Evolutionary conservation across 495 filamentous ascomycete species (phyloP).

Genomic region (Penicillium ochrochloron): DNA sequence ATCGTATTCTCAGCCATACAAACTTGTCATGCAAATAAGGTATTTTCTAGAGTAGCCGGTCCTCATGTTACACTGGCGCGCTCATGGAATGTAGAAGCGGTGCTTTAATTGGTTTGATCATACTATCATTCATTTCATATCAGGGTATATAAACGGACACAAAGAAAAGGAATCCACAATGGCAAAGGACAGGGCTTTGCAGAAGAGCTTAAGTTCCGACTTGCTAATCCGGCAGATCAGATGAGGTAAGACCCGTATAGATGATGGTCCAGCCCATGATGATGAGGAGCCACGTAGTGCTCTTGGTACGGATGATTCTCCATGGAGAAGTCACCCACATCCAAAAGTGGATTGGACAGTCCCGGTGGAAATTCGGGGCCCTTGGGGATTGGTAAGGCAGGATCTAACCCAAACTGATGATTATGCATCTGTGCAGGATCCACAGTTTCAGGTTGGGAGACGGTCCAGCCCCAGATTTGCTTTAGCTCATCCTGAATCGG

Average conservation of each 20-base stretch:
- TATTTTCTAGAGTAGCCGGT: not conserved
- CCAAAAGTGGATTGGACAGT: constrained; percentile 67
- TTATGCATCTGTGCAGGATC: constrained; percentile 32
- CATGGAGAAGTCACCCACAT: constrained; percentile 70
- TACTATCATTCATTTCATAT: constrained; percentile 3
- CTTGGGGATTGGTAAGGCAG: constrained; percentile 27
- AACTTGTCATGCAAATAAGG: no score
- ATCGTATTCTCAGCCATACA: not conserved
- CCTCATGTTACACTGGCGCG: not conserved
- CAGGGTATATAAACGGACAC: constrained; percentile 1
- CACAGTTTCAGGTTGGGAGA: constrained; percentile 33
- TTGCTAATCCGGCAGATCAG: not conserved
- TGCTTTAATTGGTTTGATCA: not conserved
- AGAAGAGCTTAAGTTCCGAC: not conserved
- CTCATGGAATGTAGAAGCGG: not conserved
- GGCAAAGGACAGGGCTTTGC: not conserved
- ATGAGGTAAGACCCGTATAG: constrained; percentile 30
- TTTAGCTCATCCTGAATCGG: constrained; percentile 71
- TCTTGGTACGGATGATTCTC: constrained; percentile 78
- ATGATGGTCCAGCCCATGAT: constrained; percentile 31
- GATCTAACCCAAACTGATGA: constrained; percentile 27
- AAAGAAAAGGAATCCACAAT: not conserved
- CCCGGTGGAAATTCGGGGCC: constrained; percentile 45
- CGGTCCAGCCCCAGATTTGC: constrained; percentile 76
- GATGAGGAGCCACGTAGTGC: constrained; percentile 57